phyloP scores from a whole-genome alignment of 805 yeast genomes.

The Myxozyma neglecta region DNA sequence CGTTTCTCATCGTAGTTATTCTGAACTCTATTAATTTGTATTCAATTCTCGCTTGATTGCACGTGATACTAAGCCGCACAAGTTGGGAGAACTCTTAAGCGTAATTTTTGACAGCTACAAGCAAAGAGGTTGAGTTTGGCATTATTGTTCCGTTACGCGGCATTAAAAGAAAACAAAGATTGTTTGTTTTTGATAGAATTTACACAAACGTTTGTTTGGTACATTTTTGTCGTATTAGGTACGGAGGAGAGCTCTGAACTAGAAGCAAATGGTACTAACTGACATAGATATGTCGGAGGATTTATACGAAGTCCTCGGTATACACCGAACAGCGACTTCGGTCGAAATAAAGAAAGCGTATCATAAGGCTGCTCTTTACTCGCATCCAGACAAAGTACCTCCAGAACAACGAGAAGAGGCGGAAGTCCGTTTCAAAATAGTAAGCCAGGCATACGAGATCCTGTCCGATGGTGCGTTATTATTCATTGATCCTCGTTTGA shows the following conservation, averaged over 20 bases:
- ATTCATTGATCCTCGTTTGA: background rate
- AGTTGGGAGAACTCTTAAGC: background rate
- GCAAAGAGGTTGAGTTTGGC: no score
- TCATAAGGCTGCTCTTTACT: constrained; percentile 73
- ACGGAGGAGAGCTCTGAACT: no score
- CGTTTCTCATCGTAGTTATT: background rate
- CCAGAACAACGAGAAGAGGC: constrained; percentile 70
- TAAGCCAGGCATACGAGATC: constrained; percentile 82
- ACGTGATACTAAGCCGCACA: background rate
- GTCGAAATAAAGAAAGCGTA: constrained; percentile 81
- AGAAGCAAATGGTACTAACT: no score
- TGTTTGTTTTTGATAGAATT: background rate
- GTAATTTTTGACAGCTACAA: background rate
- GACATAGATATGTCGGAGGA: constrained; percentile 38
- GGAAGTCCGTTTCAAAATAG: constrained; percentile 77
- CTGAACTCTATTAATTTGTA: background rate
- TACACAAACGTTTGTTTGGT: background rate
- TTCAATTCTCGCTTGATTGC: background rate
- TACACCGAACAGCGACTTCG: constrained; percentile 61
- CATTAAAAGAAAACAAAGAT: no score
- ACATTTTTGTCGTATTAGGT: no score
- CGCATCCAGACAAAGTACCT: constrained; percentile 87
- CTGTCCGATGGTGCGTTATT: constrained; percentile 57
- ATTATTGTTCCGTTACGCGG: no score
- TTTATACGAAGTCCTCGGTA: constrained; percentile 72